Percentiles rank a stretch among this genome's conserved stretches.
phyloP scores from a whole-genome alignment of 2,329 filamentous ascomycete genomes.

The Xylariaceae sp. region DNA sequence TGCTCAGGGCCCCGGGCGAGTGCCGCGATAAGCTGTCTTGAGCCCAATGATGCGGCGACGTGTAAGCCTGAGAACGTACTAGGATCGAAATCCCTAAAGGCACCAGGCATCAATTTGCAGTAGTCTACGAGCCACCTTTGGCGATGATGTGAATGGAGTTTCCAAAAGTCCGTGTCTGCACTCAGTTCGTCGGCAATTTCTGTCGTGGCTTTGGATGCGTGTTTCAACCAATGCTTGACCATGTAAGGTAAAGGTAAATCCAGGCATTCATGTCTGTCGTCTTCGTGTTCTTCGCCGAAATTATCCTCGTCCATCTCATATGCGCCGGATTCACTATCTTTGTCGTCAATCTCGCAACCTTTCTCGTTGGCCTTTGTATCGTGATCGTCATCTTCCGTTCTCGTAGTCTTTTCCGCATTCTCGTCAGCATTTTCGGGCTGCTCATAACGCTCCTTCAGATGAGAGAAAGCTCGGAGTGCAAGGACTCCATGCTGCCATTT shows the following conservation, averaged over 20 bases:
- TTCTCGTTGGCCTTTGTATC: slow-evolving; percentile 7
- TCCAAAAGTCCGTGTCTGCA: slow-evolving; percentile 37
- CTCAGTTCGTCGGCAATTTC: slow-evolving; percentile 39
- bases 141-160: slow-evolving; percentile 32
- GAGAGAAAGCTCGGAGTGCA: slow-evolving; percentile 35
- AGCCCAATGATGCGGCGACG: slow-evolving; percentile 36
- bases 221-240: slow-evolving; percentile 38
- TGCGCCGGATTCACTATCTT: slow-evolving; percentile 6
- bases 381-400: slow-evolving; percentile 1
- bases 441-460: slow-evolving; percentile 33
- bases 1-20: slow-evolving; percentile 35
- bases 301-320: slow-evolving; percentile 1
- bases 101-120: slow-evolving; percentile 27
- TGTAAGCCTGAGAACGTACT: slow-evolving; percentile 34
- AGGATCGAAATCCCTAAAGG: slow-evolving; percentile 29
- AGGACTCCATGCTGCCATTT: slow-evolving; percentile 40
- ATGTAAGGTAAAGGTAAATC: slow-evolving; percentile 35
- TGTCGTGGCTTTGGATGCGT: slow-evolving; percentile 37
- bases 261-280: slow-evolving; percentile 16
- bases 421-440: slow-evolving; percentile 3
- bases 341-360: slow-evolving; percentile 6
- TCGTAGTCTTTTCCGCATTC: slow-evolving; percentile 1
- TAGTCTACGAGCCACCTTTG: slow-evolving; percentile 37
- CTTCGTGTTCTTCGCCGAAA: slow-evolving; percentile 3
- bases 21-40: slow-evolving; percentile 34